Conservation (phyloP, 495 filamentous ascomycete genomes). For the Pseudevernia furfuracea region DNA sequence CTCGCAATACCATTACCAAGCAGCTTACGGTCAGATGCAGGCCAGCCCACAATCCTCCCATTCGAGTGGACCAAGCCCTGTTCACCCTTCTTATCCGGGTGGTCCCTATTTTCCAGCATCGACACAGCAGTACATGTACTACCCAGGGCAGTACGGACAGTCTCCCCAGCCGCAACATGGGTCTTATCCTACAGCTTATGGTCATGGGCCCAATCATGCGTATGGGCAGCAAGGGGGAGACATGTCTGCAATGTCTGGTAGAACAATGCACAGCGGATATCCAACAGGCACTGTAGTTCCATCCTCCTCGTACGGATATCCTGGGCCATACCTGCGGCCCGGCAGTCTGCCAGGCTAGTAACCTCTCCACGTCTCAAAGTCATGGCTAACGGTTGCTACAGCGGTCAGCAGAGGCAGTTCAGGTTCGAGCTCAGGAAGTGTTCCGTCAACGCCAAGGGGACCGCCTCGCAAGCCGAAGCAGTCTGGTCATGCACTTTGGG, state of each 20-base stretch:
- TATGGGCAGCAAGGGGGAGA: slow-evolving; percentile 13
- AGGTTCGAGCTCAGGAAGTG: slow-evolving; percentile 22
- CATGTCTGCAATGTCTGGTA: slow-evolving; percentile 8
- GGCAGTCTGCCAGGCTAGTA: slow-evolving; percentile 28
- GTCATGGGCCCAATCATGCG: slow-evolving; percentile 11
- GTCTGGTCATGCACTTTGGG: slow-evolving; percentile 91
- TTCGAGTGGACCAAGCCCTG: slow-evolving; percentile 19
- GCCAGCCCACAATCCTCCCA: slow-evolving; percentile 24
- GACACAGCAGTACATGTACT: slow-evolving; percentile 23
- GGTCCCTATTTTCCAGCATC: slow-evolving; percentile 20
- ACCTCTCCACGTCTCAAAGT: background rate
- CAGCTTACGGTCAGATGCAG: slow-evolving; percentile 22
- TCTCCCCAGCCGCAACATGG: slow-evolving; percentile 18
- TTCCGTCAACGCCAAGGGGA: slow-evolving; percentile 59
- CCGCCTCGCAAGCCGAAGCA: slow-evolving; percentile 89
- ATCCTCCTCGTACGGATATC: slow-evolving; percentile 11
- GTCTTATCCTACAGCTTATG: slow-evolving; percentile 14
- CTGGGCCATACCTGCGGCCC: slow-evolving; percentile 11
- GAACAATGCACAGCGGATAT: slow-evolving; percentile 18
- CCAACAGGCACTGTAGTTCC: slow-evolving; percentile 7
- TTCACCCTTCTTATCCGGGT: slow-evolving; percentile 25
- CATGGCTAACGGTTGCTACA: slow-evolving; percentile 11
- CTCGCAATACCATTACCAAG: slow-evolving; percentile 33
- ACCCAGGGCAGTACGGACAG: slow-evolving; percentile 20
- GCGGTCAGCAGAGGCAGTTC: slow-evolving; percentile 21